Evolutionary conservation across 331 rosid genomes (phyloP).

Genomic region (Malus hybrid): DNA sequence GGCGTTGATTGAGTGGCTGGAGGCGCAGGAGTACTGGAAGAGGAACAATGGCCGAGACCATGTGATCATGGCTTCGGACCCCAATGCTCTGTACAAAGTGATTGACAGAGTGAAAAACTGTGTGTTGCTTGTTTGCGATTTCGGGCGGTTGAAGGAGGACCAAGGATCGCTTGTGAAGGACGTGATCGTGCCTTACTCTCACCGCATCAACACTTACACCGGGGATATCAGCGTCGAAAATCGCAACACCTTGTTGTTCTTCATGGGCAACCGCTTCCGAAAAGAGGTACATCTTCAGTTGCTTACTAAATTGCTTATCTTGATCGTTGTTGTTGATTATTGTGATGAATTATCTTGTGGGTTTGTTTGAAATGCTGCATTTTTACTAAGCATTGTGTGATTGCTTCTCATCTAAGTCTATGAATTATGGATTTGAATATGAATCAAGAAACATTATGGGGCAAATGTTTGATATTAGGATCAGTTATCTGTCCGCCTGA

Average conservation of each 20-base stretch:
- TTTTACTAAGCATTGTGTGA: background rate
- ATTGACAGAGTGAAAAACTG: conserved; percentile 51
- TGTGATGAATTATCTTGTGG: background rate
- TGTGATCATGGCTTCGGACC: conserved; percentile 84
- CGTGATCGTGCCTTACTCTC: conserved; percentile 76
- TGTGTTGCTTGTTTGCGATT: conserved; percentile 72
- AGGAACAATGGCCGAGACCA: conserved; percentile 77
- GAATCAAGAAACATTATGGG: background rate
- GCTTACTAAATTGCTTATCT: background rate
- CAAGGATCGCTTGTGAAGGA: conserved; percentile 92
- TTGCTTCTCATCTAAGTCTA: background rate
- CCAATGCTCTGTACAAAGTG: conserved; percentile 71
- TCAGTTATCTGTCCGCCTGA: background rate
- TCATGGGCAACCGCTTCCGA: conserved; percentile 92
- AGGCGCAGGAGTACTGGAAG: conserved; percentile 72
- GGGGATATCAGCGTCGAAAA: conserved; percentile 46
- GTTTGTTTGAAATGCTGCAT: background rate
- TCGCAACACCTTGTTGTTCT: conserved; percentile 70
- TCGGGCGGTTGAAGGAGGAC: conserved; percentile 65
- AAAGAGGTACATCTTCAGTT: conserved; percentile 55
- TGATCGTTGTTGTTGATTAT: background rate
- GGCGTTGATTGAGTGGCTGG: conserved; percentile 74
- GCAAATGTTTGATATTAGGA: background rate
- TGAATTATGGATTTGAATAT: background rate
- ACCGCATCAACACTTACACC: conserved; percentile 43